Evolutionary conservation across 305 asterid genomes (phyloP).

Genomic region (Fraxinus floribunda): DNA sequence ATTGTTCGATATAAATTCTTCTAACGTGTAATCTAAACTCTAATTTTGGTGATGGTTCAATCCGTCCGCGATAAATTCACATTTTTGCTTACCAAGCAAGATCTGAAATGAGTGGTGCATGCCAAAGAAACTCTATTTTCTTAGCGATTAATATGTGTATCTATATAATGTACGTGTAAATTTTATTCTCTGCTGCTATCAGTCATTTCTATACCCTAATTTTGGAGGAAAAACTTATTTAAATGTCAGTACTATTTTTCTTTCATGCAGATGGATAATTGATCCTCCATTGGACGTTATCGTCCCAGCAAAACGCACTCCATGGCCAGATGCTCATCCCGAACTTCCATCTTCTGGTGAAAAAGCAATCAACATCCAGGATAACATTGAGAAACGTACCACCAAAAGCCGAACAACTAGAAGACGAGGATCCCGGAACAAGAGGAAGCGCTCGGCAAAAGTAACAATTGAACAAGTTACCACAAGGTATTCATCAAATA

Average conservation of each 20-base stretch:
- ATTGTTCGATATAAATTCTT: background rate
- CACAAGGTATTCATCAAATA: conserved; percentile 23
- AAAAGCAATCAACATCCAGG: conserved; percentile 41
- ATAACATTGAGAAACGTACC: conserved; percentile 50
- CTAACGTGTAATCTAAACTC: background rate
- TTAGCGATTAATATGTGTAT: background rate
- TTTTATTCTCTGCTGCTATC: background rate
- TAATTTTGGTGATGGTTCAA: background rate
- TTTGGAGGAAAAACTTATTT: background rate
- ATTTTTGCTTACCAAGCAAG: background rate
- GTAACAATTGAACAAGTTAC: conserved; percentile 43
- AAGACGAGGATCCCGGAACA: conserved; percentile 66
- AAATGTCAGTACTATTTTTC: background rate
- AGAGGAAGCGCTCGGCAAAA: conserved; percentile 59
- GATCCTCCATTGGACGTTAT: conserved; percentile 85
- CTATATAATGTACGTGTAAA: background rate
- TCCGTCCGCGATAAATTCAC: background rate
- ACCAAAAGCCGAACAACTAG: conserved; percentile 48
- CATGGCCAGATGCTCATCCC: conserved; percentile 94
- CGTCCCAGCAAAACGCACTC: conserved; percentile 87
- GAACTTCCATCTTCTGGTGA: conserved; percentile 59
- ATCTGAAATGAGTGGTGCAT: background rate
- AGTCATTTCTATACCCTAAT: background rate
- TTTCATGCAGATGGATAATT: conserved; percentile 70
- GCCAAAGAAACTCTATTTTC: background rate